phyloP scores from a whole-genome alignment of 768 basidiomycete genomes.

The Macrolepiota fuliginosa region DNA sequence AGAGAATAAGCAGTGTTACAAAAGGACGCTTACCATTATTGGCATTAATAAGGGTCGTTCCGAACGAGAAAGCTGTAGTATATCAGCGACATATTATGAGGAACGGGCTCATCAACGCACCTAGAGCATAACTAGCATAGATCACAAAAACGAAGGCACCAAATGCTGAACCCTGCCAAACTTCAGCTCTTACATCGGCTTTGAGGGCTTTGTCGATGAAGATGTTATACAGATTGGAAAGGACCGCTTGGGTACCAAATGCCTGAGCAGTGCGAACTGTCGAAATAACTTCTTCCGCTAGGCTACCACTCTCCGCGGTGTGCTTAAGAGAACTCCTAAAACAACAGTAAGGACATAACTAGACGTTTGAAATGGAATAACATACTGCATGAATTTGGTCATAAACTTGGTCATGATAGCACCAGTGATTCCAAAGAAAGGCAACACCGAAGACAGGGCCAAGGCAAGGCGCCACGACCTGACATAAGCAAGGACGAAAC shows the following conservation, averaged over 20 bases:
- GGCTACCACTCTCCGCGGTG: constrained; percentile 73
- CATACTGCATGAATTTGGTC: constrained; percentile 66
- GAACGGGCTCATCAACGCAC: constrained; percentile 30
- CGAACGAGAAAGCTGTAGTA: constrained; percentile 75
- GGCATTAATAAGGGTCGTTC: constrained; percentile 77
- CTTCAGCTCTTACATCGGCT: constrained; percentile 56
- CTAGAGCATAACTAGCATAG: constrained; percentile 69
- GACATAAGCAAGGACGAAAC: constrained; percentile 72
- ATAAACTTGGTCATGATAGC: constrained; percentile 68
- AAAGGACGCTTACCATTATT: constrained; percentile 40
- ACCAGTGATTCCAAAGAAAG: constrained; percentile 77
- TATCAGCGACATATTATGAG: neutral
- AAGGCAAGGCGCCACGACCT: constrained; percentile 81
- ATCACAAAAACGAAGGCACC: constrained; percentile 83
- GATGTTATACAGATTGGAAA: constrained; percentile 65
- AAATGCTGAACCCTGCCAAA: constrained; percentile 61
- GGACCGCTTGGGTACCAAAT: constrained; percentile 74
- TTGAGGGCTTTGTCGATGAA: constrained; percentile 51
- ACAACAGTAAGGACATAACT: neutral
- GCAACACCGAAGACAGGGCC: constrained; percentile 77
- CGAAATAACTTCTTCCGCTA: constrained; percentile 93
- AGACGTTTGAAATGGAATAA: constrained; percentile 16
- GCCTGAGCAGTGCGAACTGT: constrained; percentile 89
- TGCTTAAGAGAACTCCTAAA: constrained; percentile 64
- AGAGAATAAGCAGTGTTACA: neutral